Conservation (phyloP, 2,329 filamentous ascomycete genomes). For the Magnaporthiopsis incrustans region DNA sequence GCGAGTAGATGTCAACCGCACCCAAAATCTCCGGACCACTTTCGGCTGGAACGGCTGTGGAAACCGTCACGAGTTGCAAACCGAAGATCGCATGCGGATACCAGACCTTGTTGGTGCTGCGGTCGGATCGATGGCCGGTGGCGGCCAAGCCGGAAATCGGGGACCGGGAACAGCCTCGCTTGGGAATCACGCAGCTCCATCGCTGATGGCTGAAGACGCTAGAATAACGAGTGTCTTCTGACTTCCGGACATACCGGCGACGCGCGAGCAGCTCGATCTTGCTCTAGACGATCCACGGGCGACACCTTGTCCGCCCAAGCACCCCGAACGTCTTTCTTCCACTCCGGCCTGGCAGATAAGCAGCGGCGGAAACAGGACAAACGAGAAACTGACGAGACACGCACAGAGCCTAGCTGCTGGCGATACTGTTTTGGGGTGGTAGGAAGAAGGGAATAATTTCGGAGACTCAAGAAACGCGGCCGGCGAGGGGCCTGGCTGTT, state of each 20-base stretch:
- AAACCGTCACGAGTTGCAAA: no score
- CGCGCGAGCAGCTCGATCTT: not conserved
- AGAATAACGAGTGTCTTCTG: not conserved
- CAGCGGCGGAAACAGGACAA: not conserved
- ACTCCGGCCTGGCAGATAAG: not conserved
- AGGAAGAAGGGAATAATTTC: not conserved
- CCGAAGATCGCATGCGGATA: no score
- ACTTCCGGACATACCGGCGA: not conserved
- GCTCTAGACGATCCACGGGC: no score
- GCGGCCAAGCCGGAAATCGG: not conserved
- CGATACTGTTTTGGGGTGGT: no score
- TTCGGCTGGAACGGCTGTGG: not conserved
- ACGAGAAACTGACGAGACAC: not conserved
- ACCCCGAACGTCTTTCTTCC: not conserved
- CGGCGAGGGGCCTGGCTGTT: not conserved
- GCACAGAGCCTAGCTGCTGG: not conserved
- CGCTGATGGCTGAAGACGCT: not conserved
- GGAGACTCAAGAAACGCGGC: not conserved
- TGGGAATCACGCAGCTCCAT: not conserved
- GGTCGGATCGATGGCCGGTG: no score
- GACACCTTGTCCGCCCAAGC: no score
- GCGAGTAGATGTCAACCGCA: not conserved
- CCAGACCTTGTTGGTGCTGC: no score
- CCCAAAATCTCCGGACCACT: not conserved
- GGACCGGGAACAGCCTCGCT: not conserved